These are phyloP conservation scores for Lentinula lateritia DNA, from an alignment of 768 basidiomycete species.

Conservation along the genomic window DNA sequence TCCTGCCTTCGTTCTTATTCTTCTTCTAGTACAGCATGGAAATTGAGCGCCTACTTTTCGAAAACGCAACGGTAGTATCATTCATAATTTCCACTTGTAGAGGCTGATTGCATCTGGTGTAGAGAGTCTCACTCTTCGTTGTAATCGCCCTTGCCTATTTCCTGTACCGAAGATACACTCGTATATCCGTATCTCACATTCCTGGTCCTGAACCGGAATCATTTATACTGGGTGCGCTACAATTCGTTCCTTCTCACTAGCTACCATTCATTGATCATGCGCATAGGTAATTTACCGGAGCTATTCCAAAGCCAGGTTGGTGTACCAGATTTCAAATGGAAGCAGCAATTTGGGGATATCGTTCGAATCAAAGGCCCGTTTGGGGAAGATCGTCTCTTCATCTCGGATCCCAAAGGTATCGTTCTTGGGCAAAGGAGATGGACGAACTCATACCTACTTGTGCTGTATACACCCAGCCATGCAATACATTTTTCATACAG, in stretches of 20 bases:
- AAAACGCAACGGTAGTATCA: not conserved
- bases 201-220: conserved; percentile 46
- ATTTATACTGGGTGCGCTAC: conserved; percentile 36
- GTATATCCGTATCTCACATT: conserved; percentile 38
- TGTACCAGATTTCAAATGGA: conserved; percentile 46
- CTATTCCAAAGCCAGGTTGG: conserved; percentile 47
- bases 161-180: conserved; percentile 13
- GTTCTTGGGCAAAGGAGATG: conserved; percentile 4
- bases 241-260: not conserved
- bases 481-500: conserved; percentile 51
- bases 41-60: not conserved
- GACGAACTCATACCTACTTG: conserved; percentile 12
- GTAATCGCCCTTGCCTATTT: not conserved
- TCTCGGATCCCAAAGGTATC: not conserved
- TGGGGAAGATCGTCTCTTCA: conserved; percentile 15
- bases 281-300: conserved; percentile 42
- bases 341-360: conserved; percentile 41
- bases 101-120: not conserved
- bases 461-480: conserved; percentile 34
- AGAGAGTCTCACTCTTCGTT: not conserved
- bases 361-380: conserved; percentile 34
- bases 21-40: not conserved
- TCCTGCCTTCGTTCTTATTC: not conserved
- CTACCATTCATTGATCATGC: not conserved
- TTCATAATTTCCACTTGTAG: not conserved